Conservation (phyloP, 768 basidiomycete genomes). For the Suillus clintonianus region DNA sequence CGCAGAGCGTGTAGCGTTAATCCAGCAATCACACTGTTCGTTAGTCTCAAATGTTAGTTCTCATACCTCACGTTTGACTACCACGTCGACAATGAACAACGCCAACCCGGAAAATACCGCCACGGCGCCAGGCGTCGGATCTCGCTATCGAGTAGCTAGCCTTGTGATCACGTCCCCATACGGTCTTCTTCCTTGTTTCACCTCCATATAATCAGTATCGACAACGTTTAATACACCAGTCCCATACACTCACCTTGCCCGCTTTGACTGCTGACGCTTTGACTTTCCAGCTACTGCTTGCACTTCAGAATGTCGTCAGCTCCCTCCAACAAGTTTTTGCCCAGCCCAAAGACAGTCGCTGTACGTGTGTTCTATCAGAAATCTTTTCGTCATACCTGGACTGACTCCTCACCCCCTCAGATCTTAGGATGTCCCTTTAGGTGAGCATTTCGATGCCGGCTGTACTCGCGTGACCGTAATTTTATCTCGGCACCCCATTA, state of each 20-base stretch:
- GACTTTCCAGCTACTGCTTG: not conserved
- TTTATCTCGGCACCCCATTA: constrained; percentile 13
- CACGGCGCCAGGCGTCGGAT: not conserved
- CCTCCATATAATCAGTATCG: not conserved
- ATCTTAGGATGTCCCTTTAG: constrained; percentile 97
- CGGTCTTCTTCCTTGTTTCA: not conserved
- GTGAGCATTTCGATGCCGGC: constrained; percentile 42
- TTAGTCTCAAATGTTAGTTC: not conserved
- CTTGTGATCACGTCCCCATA: not conserved
- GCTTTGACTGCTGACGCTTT: not conserved
- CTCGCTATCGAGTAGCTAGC: not conserved
- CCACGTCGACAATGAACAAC: not conserved
- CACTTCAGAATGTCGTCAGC: not conserved
- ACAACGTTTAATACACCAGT: not conserved
- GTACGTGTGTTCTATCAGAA: constrained; percentile 51
- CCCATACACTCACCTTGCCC: not conserved
- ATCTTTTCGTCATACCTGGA: not conserved
- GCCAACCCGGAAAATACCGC: not conserved
- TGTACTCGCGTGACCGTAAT: not conserved
- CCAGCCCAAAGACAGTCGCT: constrained; percentile 73
- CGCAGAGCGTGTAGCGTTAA: not conserved
- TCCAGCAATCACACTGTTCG: not conserved
- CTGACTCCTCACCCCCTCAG: constrained; percentile 37
- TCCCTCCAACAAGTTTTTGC: constrained; percentile 29
- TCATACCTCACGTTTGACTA: not conserved